Evolutionary conservation across 139 green algal species (phyloP).

Genomic region (Penium margaritaceum): DNA sequence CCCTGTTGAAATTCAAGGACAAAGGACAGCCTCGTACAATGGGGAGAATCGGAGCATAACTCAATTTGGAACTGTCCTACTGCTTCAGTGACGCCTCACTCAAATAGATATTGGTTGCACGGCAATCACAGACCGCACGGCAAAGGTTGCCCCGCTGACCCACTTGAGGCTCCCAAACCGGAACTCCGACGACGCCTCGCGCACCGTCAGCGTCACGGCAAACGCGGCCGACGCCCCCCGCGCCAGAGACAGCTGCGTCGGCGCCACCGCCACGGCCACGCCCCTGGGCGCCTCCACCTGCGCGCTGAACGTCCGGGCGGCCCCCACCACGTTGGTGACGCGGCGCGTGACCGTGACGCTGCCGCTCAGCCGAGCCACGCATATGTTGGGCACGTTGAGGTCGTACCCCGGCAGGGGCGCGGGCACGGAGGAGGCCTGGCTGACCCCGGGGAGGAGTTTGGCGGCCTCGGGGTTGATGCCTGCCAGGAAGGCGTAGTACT

Average conservation of each 20-base stretch:
- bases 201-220: too few relatives aligned
- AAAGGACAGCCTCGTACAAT: too few relatives aligned
- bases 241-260: not conserved
- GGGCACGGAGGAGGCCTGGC: not conserved
- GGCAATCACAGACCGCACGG: too few relatives aligned
- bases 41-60: too few relatives aligned
- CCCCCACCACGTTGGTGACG: not conserved
- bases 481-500: not conserved
- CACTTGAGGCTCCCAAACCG: too few relatives aligned
- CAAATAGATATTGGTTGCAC: too few relatives aligned
- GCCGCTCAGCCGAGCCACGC: not conserved
- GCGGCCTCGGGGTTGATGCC: not conserved
- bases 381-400: not conserved
- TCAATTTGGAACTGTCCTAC: too few relatives aligned
- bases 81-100: too few relatives aligned
- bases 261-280: not conserved
- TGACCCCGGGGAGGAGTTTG: not conserved
- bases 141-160: too few relatives aligned
- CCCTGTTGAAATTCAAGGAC: too few relatives aligned
- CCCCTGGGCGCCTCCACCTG: not conserved
- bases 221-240: not conserved
- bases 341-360: not conserved
- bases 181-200: too few relatives aligned
- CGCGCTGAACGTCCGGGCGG: not conserved
- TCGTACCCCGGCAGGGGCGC: not conserved